Conservation (phyloP, 768 basidiomycete species). For the Amanita exitialis region DNA sequence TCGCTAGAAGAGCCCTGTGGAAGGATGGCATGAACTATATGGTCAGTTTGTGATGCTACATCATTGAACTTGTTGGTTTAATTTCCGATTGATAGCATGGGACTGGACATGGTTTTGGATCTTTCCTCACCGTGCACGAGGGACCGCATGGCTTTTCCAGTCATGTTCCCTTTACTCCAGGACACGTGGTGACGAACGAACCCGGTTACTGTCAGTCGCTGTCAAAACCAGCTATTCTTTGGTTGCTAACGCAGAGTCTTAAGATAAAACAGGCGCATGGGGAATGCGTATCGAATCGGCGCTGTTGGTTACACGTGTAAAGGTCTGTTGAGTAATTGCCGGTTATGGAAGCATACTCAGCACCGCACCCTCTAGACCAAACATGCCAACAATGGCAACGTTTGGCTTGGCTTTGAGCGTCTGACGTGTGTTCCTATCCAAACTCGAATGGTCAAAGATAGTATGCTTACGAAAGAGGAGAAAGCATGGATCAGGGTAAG, state of each 20-base stretch:
- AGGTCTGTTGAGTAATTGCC: constrained; percentile 23
- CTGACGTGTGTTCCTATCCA: constrained; percentile 93
- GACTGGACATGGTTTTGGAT: constrained; percentile 85
- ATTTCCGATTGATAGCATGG: constrained; percentile 51
- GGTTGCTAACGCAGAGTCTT: background rate
- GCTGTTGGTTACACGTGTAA: constrained; percentile 58
- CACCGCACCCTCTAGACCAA: constrained; percentile 45
- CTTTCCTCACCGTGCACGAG: constrained; percentile 80
- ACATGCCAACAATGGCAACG: constrained; percentile 57
- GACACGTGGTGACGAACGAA: constrained; percentile 90
- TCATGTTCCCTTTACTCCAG: constrained; percentile 61
- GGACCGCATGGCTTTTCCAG: constrained; percentile 74
- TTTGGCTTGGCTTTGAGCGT: constrained; percentile 88
- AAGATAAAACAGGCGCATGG: constrained; percentile 27
- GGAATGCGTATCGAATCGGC: constrained; percentile 93
- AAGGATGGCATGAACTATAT: constrained; percentile 76
- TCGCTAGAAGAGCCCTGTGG: constrained; percentile 86
- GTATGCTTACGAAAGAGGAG: constrained; percentile 79
- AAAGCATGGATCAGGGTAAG: constrained; percentile 74
- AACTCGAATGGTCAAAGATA: constrained; percentile 78
- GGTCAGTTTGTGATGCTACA: constrained; percentile 22
- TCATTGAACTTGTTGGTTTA: background rate
- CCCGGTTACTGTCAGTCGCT: constrained; percentile 75
- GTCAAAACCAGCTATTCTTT: background rate
- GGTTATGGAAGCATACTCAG: background rate